Base-by-base conservation (phyloP, 192 early-diverging fungal genomes). In the Chytriomyces confervae region DNA sequence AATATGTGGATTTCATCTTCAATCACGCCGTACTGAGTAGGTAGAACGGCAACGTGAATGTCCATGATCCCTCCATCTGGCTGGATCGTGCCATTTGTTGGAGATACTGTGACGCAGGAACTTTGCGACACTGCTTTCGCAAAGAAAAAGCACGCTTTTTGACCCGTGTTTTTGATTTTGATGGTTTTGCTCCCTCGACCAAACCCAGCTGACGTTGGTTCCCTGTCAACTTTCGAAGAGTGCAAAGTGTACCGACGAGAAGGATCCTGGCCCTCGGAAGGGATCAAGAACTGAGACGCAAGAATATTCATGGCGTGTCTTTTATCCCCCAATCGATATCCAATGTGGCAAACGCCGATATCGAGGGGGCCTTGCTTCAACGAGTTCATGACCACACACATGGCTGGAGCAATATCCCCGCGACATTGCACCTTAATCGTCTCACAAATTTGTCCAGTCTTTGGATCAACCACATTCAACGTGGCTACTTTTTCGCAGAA, bases 351-450 rank as follows among this genome's bases (percentile, higher is more conserved):
- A 43, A 84, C 29, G 13, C 86, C 86, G 7, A 87, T 46, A 51
- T 87, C 83, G 2, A 87, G 18, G 13, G 84, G 83, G 5, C 84
- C 82, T 61, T 87, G 86, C 78, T 84, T 84, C 10, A 62, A 24
- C 43, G 78, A 79, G 5, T 72, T 71, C 27, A 87, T 27, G 11
- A 87, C 49, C 7, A 66, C 60, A 61, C 86, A 87, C 23, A 72
- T 60, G 5, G 86, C 60, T 4, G 76, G 50, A 27, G 77, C 60
- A 51, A 75, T 83, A 48, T 78, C 77, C 44, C 83, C 85, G 20
- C 78, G 80, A 67, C 83, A 86, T 11, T 44, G 50, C 16, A 85
- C n/a, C 11, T 20, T 67, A 10, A 84, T 47, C 2, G n/a, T 50
- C 27, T 72, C 29, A n/a, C 61, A 66, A 50, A 85, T 51, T 46